Evolutionary conservation across 2,329 filamentous ascomycete genomes (phyloP), one percentile per base, ranked within the genome.

Genomic region (Ascochyta pisi): DNA sequence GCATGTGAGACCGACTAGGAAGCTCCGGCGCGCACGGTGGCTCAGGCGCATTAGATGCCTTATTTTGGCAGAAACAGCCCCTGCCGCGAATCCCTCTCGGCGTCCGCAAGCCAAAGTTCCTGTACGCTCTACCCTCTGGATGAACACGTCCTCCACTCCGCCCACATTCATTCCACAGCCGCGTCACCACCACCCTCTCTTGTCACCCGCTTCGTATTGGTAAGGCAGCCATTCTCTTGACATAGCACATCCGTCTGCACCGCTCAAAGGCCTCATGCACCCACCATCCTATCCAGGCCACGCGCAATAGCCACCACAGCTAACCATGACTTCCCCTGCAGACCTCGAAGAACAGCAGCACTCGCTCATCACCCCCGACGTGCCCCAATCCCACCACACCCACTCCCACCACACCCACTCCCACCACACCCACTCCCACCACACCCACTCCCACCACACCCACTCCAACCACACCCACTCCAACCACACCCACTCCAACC

Each of bases 221-320:
- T 70, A 72, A 73, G 72, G 64, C 69, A 62, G 52, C 68, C 60
- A 57, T 59, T 64, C 61, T 58, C 44, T 44, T 58, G 55, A 66
- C 58, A 58, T 38, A 44, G 29, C 16, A 27, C 43, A 22, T 47
- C 46, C 23, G 22, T 54, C 8, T 31, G 22, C 46, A 10, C 22
- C 45, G 15, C 27, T 38, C 27, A 65, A 51, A 73, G 67, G 70
- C 68, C 71, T 72, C 70, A 69, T 73, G 58, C 67, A 62, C 55
- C 42, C 43, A 44, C 42, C 23, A 19, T 19, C 19, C 47, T 10
- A 38, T 35, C 46, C 40, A 37, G 43, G 34, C 56, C 19, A 51
- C 54, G 39, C 48, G 24, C 35, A 54, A 54, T 19, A 19, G 19
- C 24, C 24, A 26, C 24, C 24, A 26, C 4, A 26, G 56, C 69